Percentiles rank a stretch among this genome's conserved stretches.
These are phyloP conservation scores for Eimeria necatrix DNA, from an alignment of 169 alveolate species.

Conservation along the genomic window DNA sequence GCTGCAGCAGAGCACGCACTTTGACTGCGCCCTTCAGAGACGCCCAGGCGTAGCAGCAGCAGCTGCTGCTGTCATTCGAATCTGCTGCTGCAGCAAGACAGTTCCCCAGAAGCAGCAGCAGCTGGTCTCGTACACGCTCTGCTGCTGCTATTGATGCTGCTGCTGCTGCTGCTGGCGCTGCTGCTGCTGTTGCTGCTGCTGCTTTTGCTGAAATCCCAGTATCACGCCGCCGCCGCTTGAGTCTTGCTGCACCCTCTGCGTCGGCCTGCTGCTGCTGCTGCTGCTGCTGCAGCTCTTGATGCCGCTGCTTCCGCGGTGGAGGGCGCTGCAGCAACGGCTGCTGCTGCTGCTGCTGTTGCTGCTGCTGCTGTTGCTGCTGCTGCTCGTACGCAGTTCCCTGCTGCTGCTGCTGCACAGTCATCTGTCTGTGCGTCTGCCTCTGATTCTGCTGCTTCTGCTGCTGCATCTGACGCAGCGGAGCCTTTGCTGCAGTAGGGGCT, in stretches of 20 bases:
- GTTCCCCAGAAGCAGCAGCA: background rate
- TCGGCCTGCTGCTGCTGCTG: constrained; percentile 31
- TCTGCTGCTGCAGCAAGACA: constrained; percentile 15
- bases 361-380: constrained; percentile 18
- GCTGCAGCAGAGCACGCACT: background rate
- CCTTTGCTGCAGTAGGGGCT: background rate
- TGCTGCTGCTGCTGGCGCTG: constrained; percentile 26
- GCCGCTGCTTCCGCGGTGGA: background rate
- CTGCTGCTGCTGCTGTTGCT: background rate
- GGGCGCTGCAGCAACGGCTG: background rate
- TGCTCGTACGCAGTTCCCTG: background rate
- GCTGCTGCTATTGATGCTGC: background rate
- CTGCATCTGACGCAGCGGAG: background rate
- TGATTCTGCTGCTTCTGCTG: background rate
- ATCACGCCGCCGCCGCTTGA: background rate
- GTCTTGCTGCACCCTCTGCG: background rate
- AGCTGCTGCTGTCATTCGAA: background rate
- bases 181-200: constrained; percentile 25
- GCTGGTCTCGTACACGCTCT: background rate
- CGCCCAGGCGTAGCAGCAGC: constrained; percentile 28
- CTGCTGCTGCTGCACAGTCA: background rate
- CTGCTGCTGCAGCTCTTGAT: background rate
- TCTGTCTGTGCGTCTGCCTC: background rate
- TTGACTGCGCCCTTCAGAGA: background rate
- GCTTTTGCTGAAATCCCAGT: background rate